Evolutionary conservation across 805 yeast species (phyloP).

Genomic region (Wickerhamia fluorescens): DNA sequence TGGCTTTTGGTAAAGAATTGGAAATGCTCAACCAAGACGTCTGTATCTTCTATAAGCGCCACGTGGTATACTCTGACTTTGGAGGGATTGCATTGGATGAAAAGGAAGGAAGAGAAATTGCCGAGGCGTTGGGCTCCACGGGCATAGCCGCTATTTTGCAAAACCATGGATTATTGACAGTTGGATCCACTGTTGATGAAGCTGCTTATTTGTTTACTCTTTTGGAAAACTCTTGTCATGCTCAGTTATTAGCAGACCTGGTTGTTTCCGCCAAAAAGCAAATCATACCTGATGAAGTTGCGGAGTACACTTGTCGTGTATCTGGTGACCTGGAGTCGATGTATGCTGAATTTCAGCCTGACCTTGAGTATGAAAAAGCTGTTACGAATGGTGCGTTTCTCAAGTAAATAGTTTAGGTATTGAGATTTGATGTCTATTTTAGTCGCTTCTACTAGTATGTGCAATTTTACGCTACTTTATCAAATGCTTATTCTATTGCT

Average conservation of each 20-base stretch:
- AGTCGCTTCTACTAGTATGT: too few species aligned
- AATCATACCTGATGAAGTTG: constrained; percentile 35
- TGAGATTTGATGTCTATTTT: too few species aligned
- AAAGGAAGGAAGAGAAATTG: constrained; percentile 57
- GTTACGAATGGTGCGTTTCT: constrained; percentile 16
- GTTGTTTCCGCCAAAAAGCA: constrained; percentile 37
- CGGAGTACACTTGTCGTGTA: constrained; percentile 56
- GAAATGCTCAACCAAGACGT: constrained; percentile 80
- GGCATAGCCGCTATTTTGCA: constrained; percentile 54
- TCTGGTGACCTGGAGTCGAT: constrained; percentile 60
- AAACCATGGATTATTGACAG: constrained; percentile 70
- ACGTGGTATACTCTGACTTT: constrained; percentile 58
- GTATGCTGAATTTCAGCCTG: constrained; percentile 70
- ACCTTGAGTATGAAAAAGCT: constrained; percentile 38
- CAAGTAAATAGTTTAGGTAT: constrained; percentile 9
- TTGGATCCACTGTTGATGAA: constrained; percentile 65
- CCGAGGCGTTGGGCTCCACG: constrained; percentile 48
- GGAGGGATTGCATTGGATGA: constrained; percentile 74
- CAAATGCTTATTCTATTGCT: too few species aligned
- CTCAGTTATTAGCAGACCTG: constrained; percentile 59
- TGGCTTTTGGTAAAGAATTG: constrained; percentile 34
- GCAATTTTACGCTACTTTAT: too few species aligned
- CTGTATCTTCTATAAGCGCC: constrained; percentile 59
- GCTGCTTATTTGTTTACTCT: constrained; percentile 61
- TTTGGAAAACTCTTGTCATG: constrained; percentile 59